Evolutionary conservation across 768 basidiomycete species (phyloP).

Genomic region (Suillus clintonianus): DNA sequence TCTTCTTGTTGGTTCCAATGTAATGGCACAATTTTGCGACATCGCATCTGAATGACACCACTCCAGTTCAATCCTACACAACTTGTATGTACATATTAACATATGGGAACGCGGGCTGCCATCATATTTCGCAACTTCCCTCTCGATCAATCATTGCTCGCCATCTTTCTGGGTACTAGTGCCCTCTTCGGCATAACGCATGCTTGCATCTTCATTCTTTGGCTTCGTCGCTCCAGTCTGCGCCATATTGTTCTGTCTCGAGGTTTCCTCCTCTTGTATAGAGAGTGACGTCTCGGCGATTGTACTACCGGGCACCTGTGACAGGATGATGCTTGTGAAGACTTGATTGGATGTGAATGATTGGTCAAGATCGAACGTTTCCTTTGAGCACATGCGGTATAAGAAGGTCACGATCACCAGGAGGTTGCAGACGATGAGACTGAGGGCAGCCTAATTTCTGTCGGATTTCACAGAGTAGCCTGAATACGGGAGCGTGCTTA

Average conservation of each 20-base stretch:
- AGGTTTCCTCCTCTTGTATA: neutral
- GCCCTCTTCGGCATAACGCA: neutral
- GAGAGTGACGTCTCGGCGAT: neutral
- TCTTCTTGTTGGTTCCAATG: too few relatives aligned
- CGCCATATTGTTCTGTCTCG: neutral
- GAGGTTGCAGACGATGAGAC: slow-evolving; percentile 3
- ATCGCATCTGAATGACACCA: neutral
- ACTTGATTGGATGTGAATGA: neutral
- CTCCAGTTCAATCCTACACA: neutral
- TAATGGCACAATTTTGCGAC: too few relatives aligned
- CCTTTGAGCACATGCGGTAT: neutral
- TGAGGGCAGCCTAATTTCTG: neutral
- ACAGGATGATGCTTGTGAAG: neutral
- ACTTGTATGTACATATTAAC: neutral
- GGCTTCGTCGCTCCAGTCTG: neutral
- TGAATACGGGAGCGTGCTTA: neutral
- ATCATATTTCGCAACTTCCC: neutral
- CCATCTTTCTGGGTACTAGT: neutral
- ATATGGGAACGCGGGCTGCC: neutral
- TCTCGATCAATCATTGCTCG: neutral
- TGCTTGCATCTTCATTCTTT: neutral
- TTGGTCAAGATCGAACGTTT: neutral
- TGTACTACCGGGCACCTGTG: neutral
- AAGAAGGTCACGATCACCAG: slow-evolving; percentile 4
- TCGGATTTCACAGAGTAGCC: neutral